Evolutionary conservation across 495 filamentous ascomycete genomes (phyloP).

Genomic region (Penicillium robsamsonii): DNA sequence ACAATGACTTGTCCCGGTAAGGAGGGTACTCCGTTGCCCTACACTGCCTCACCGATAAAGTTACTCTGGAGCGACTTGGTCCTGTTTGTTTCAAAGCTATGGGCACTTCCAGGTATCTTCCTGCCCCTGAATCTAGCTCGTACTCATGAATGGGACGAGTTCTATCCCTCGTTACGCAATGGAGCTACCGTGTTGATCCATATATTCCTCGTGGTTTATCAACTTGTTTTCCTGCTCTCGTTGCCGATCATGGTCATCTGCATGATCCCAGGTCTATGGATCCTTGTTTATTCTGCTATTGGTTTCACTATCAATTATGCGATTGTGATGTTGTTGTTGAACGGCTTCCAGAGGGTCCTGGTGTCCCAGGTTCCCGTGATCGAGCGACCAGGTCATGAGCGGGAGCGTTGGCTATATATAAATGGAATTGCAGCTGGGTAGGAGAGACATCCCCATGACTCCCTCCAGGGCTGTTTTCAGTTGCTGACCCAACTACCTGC

Average conservation of each 20-base stretch:
- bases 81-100: slow-evolving; percentile 50
- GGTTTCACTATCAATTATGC: slow-evolving; percentile 47
- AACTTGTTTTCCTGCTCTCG: slow-evolving; percentile 36
- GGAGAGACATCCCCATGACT: neutral
- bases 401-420: slow-evolving; percentile 40
- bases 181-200: slow-evolving; percentile 51
- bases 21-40: slow-evolving; percentile 36
- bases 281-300: slow-evolving; percentile 33
- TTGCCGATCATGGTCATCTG: slow-evolving; percentile 50
- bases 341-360: slow-evolving; percentile 29
- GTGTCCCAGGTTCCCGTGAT: slow-evolving; percentile 25
- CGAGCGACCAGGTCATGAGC: slow-evolving; percentile 22
- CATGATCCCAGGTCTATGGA: slow-evolving; percentile 50
- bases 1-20: slow-evolving; percentile 12
- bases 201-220: slow-evolving; percentile 42
- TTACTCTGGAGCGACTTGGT: slow-evolving; percentile 54
- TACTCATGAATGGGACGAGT: slow-evolving; percentile 55
- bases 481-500: neutral
- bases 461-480: neutral
- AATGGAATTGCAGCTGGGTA: slow-evolving; percentile 41
- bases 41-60: slow-evolving; percentile 58
- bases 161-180: slow-evolving; percentile 52
- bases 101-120: slow-evolving; percentile 52
- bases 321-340: slow-evolving; percentile 49
- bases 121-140: slow-evolving; percentile 49